Evolutionary conservation across 306 rosid species (phyloP).

Genomic region (Malus domestica): ASM211411v1 NC_041792.1:10407001-10407500

Average conservation of each 20-base stretch:
- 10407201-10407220: background rate
- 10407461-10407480: too few species aligned
- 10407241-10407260: background rate
- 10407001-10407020: background rate
- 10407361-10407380: background rate
- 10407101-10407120: background rate
- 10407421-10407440: background rate
- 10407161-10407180: background rate
- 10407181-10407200: background rate
- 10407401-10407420: background rate
- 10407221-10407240: background rate
- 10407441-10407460: background rate
- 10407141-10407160: background rate
- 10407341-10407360: background rate
- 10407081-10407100: background rate
- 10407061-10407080: background rate
- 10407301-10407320: background rate
- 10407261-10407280: background rate
- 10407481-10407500: background rate
- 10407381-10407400: background rate
- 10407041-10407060: background rate
- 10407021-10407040: background rate
- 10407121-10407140: background rate
- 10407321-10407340: background rate
- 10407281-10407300: background rate